Evolutionary conservation across 139 green algal genomes (phyloP).

Genomic region (Micromonas pusilla): DNA sequence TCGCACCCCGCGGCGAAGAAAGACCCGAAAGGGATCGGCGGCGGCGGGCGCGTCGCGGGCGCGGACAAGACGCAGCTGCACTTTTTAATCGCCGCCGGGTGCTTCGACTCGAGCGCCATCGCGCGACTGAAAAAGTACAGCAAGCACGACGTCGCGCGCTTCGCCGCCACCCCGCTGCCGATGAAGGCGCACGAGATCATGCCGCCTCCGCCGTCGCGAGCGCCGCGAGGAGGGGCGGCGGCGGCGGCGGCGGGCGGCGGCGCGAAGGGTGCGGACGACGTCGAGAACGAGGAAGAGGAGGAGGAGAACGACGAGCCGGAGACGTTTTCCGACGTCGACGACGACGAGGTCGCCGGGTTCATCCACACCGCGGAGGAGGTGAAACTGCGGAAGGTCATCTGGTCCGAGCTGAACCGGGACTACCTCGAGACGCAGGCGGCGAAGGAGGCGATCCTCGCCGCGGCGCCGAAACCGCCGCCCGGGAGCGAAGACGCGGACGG

Average conservation of each 20-base stretch:
- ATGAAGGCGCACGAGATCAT: background rate
- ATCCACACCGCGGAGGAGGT: conserved; percentile 54
- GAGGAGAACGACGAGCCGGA: conserved; percentile 23
- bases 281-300: conserved; percentile 42
- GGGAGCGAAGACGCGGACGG: background rate
- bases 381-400: conserved; percentile 51
- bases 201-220: background rate
- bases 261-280: background rate
- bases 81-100: conserved; percentile 9
- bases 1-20: background rate
- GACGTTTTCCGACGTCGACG: conserved; percentile 42
- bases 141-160: background rate
- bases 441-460: conserved; percentile 29
- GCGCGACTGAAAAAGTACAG: background rate
- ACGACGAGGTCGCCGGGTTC: conserved; percentile 51
- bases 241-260: background rate
- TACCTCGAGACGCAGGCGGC: conserved; percentile 35
- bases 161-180: background rate
- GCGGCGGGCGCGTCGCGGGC: background rate
- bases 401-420: conserved; percentile 57
- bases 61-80: background rate
- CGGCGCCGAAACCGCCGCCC: background rate
- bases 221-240: background rate
- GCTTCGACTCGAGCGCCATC: conserved; percentile 7
- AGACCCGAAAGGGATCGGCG: background rate